Evolutionary conservation across 2,329 filamentous ascomycete genomes (phyloP).

Genomic region (Leptosphaerulina australis): DNA sequence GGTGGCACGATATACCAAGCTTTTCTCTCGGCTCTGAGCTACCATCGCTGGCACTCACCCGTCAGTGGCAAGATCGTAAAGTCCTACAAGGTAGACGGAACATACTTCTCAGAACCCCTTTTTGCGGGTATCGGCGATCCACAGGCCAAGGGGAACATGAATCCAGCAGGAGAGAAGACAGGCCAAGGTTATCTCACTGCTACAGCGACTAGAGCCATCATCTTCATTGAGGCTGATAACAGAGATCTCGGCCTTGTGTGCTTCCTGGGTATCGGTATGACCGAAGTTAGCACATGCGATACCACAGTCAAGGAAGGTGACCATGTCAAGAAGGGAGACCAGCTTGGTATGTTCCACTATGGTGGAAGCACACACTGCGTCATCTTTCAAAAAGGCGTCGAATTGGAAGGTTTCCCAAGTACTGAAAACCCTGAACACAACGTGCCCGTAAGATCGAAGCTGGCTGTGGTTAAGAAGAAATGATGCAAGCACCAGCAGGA

Average conservation of each 20-base stretch:
- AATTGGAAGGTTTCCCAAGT: constrained; percentile 42
- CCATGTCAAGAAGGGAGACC: constrained; percentile 69
- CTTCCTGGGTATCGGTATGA: constrained; percentile 76
- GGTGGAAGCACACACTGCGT: constrained; percentile 75
- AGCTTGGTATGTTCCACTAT: constrained; percentile 81
- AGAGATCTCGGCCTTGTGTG: constrained; percentile 70
- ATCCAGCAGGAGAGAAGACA: constrained; percentile 51
- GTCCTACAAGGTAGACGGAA: constrained; percentile 65
- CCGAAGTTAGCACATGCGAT: constrained; percentile 75
- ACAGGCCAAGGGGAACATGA: constrained; percentile 47
- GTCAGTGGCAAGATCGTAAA: constrained; percentile 66
- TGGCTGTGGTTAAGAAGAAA: constrained; percentile 42
- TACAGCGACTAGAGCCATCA: constrained; percentile 71
- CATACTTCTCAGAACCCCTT: constrained; percentile 69
- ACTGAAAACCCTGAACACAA: constrained; percentile 40
- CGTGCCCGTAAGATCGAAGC: constrained; percentile 46
- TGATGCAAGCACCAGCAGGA: neutral
- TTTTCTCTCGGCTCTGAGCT: constrained; percentile 69
- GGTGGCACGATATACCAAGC: constrained; percentile 74
- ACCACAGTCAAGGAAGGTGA: constrained; percentile 71
- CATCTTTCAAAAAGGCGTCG: constrained; percentile 66
- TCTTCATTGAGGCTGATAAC: constrained; percentile 74
- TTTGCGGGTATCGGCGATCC: constrained; percentile 56
- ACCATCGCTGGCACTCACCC: constrained; percentile 76
- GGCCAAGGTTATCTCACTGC: constrained; percentile 71